Base-by-base conservation (phyloP, 306 rosid genomes). In the Acmispon strigosus region DNA sequence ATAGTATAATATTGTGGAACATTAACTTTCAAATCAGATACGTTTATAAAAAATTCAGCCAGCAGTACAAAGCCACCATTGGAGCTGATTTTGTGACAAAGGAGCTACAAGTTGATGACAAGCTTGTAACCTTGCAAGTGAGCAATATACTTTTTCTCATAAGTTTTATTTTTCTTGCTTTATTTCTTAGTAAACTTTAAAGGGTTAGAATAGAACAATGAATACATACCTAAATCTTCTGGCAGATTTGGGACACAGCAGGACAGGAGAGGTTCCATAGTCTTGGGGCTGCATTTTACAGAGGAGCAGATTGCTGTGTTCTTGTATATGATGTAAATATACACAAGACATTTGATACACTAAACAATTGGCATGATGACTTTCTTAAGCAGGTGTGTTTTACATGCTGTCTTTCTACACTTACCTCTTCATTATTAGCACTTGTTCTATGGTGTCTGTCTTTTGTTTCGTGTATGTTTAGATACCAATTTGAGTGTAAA, bases 71-170 rank as follows among this genome's bases (percentile, higher is more conserved):
- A 78, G 85, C 98, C 34, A 93, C 98, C 1, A 93, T 93, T 13
- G 98, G 98, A 5, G 98, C 98, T 74, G 98, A 93, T 85, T 93
- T 93, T 80, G 86, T 93, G 56, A 93, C 97, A n/a, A 93, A 88
- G 83, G 98, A 93, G 75, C 54, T 90, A 24, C 92, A 76, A 36
- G 72, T 90, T 78, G 97, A 90, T 58, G 90, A 84, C 72, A 86
- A 88, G 63, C 71, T 82, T 17, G 91, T 93, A 48, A 93, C 97
- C 15, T 83, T 93, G 82, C 98, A 93, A 70, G 98, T 90, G 64
- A 83, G 80, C 57, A 17, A 47, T 59, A 76, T 48, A 24, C 24
- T n/a, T n/a, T 2, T 69, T 29, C 60, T 12, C 12, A 15, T 11
- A 2, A 7, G 22, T 15, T 41, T n/a, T 17, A 4, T 17, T 8